Evolutionary conservation across 768 basidiomycete species (phyloP).

Genomic region (Mycena rosella): DNA sequence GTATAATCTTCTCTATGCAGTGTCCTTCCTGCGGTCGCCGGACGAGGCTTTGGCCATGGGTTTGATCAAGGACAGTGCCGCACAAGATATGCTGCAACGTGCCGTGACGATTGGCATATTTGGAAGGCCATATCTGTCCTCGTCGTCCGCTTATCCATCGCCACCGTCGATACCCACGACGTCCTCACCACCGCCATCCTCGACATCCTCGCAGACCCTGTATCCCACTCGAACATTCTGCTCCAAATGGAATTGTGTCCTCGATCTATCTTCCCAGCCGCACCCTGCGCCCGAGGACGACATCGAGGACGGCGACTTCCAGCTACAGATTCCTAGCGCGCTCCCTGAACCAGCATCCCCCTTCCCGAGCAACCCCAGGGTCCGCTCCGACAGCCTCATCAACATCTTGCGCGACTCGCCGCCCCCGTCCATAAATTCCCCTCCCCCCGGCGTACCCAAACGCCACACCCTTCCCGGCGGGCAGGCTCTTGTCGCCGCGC

Average conservation of each 20-base stretch:
- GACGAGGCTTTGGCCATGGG: constrained; percentile 62
- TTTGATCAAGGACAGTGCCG: constrained; percentile 44
- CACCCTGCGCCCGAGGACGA: constrained; percentile 48
- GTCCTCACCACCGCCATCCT: constrained; percentile 32
- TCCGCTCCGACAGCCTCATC: constrained; percentile 29
- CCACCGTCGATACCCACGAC: constrained; percentile 21
- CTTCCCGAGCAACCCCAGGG: constrained; percentile 62
- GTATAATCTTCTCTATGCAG: constrained; percentile 90
- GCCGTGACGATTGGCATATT: constrained; percentile 85
- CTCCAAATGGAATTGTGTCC: constrained; percentile 91
- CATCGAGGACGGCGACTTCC: constrained; percentile 49
- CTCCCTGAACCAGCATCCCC: constrained; percentile 86
- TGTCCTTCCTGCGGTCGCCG: constrained; percentile 81
- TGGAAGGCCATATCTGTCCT: constrained; percentile 73
- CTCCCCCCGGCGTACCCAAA: constrained; percentile 61
- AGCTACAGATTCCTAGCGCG: constrained; percentile 52
- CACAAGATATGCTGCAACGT: constrained; percentile 58
- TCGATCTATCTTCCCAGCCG: constrained; percentile 71
- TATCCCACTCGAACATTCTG: constrained; percentile 84
- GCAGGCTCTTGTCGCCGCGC: constrained; percentile 46
- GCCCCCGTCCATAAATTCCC: constrained; percentile 17
- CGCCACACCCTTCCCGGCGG: constrained; percentile 63
- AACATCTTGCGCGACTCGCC: constrained; percentile 36
- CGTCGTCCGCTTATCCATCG: constrained; percentile 33
- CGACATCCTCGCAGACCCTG: constrained; percentile 23